A percentile compares a stretch with the other conserved stretches of the same genome.
phyloP scores from a whole-genome alignment of 192 early-diverging fungal genomes.

The Coemansia furcata region DNA sequence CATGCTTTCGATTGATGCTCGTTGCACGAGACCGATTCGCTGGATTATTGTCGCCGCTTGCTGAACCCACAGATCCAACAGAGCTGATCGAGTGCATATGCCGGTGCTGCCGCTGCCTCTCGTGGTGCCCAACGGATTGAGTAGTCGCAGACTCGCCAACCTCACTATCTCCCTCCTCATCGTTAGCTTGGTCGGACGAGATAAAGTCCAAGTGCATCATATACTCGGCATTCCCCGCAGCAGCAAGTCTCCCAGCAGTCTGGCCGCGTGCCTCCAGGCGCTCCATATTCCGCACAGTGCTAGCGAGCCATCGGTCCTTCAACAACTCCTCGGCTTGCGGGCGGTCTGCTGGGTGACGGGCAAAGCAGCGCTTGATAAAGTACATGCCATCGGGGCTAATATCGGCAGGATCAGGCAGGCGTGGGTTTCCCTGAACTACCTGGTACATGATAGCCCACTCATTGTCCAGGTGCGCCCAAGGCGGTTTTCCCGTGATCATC shows the following conservation, averaged over 20 bases:
- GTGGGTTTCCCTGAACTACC: constrained; percentile 73
- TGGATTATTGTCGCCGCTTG: not conserved
- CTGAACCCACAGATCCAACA: constrained; percentile 19
- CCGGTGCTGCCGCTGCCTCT: constrained; percentile 1
- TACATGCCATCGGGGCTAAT: constrained; percentile 66
- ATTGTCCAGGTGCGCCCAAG: constrained; percentile 88
- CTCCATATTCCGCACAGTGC: constrained; percentile 33
- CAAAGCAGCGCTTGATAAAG: constrained; percentile 80
- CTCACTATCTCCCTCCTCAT: not conserved
- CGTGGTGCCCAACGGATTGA: not conserved
- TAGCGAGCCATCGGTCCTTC: constrained; percentile 68
- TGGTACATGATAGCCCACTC: constrained; percentile 96
- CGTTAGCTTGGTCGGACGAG: not conserved
- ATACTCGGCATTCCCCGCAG: constrained; percentile 13
- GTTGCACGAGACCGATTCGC: constrained; percentile 35
- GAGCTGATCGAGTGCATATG: constrained; percentile 23
- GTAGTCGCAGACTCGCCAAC: not conserved
- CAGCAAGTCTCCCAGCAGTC: constrained; percentile 10
- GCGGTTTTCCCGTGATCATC: constrained; percentile 85
- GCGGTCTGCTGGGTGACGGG: constrained; percentile 63
- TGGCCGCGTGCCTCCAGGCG: constrained; percentile 11
- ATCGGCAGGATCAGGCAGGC: constrained; percentile 69
- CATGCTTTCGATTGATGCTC: constrained; percentile 31
- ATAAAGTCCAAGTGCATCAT: constrained; percentile 6
- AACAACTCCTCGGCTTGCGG: constrained; percentile 75